Percentiles rank a stretch among this genome's conserved stretches.
Evolutionary conservation across 1,139 yeast species (phyloP).

Genomic region (Blastobotrys arbuscula): DNA sequence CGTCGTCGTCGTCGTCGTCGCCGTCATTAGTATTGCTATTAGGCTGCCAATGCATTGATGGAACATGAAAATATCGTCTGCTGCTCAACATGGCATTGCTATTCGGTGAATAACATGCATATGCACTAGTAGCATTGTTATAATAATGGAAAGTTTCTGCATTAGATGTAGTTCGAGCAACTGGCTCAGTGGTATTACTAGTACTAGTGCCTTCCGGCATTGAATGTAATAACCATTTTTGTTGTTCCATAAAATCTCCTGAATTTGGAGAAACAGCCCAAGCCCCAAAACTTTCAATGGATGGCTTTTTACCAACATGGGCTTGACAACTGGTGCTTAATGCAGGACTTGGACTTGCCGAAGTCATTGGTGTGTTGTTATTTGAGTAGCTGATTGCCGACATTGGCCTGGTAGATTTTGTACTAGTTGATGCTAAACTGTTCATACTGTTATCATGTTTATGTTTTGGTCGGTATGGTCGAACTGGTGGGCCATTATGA

Average conservation of each 20-base stretch:
- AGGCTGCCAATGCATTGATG: neutral
- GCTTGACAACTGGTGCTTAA: neutral
- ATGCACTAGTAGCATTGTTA: neutral
- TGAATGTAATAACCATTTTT: slow-evolving; percentile 22
- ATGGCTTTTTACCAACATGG: slow-evolving; percentile 8
- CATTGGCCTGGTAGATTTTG: slow-evolving; percentile 9
- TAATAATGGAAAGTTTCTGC: slow-evolving; percentile 1
- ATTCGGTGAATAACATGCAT: slow-evolving; percentile 6
- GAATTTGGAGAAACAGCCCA: slow-evolving; percentile 22
- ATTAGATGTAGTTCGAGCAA: slow-evolving; percentile 1
- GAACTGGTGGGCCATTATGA: slow-evolving; percentile 1
- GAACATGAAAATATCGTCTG: neutral
- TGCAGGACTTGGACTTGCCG: slow-evolving; percentile 12
- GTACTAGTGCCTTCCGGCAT: slow-evolving; percentile 1
- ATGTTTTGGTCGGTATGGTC: slow-evolving; percentile 5
- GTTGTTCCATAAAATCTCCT: slow-evolving; percentile 24
- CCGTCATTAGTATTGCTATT: neutral
- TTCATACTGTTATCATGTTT: slow-evolving; percentile 13
- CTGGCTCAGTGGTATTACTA: neutral
- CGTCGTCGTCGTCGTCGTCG: neutral
- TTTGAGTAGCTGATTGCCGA: slow-evolving; percentile 6
- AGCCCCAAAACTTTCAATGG: slow-evolving; percentile 20
- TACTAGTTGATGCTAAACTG: slow-evolving; percentile 7
- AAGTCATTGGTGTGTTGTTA: slow-evolving; percentile 10
- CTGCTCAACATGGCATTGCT: neutral